Evolutionary conservation across 768 basidiomycete genomes (phyloP).

Genomic region (Calocera cornea): DNA sequence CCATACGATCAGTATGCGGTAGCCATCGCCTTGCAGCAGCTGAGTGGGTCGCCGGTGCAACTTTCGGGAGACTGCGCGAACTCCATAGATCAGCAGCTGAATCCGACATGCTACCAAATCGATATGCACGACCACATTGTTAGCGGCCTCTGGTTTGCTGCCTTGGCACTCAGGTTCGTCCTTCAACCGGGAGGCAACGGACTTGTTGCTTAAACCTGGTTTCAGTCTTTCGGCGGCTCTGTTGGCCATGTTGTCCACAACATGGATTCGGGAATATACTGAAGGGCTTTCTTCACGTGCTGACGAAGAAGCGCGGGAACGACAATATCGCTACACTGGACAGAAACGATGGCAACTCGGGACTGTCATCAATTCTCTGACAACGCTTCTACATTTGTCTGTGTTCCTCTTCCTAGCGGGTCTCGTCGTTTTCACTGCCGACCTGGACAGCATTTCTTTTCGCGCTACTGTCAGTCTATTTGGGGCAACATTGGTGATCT

Average conservation of each 20-base stretch:
- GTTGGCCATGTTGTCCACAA: constrained; percentile 35
- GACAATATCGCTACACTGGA: constrained; percentile 31
- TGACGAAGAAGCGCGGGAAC: constrained; percentile 30
- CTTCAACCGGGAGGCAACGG: not conserved
- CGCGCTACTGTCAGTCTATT: not conserved
- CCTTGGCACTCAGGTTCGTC: constrained; percentile 11
- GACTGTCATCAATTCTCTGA: constrained; percentile 31
- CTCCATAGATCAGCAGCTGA: not conserved
- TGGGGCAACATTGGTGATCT: not conserved
- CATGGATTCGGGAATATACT: constrained; percentile 34
- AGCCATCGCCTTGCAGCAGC: not conserved
- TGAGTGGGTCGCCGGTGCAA: not conserved
- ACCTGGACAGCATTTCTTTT: not conserved
- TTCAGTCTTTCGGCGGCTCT: constrained; percentile 20
- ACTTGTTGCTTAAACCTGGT: not conserved
- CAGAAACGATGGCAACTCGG: constrained; percentile 30
- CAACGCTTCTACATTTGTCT: constrained; percentile 37
- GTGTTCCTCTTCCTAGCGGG: constrained; percentile 40
- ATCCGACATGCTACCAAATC: not conserved
- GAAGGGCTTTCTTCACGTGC: constrained; percentile 15
- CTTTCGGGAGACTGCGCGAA: not conserved
- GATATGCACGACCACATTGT: constrained; percentile 16
- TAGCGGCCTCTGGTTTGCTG: constrained; percentile 33
- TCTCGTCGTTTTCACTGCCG: constrained; percentile 31
- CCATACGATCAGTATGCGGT: not conserved